A percentile compares a stretch with the other conserved stretches of the same genome.
Conservation (phyloP, 176 grass and related monocot species). For the Zoysia pacifica region DNA sequence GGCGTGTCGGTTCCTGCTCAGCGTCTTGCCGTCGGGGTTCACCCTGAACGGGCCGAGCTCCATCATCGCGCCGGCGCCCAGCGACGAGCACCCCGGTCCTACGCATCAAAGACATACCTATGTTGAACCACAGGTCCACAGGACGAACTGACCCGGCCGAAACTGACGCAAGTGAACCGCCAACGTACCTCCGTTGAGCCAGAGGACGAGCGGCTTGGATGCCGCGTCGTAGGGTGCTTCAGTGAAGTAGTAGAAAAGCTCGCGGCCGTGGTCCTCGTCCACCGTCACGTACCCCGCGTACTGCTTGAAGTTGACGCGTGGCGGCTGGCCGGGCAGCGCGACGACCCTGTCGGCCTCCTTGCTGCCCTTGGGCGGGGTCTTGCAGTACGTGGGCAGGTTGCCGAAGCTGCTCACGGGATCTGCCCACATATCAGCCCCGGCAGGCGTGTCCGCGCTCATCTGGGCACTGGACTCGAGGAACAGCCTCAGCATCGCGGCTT, state of each 20-base stretch:
- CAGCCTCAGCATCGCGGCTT: conserved; percentile 24
- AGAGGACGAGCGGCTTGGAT: conserved; percentile 56
- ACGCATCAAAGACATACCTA: neutral
- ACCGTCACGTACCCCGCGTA: conserved; percentile 65
- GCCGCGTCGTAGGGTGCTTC: conserved; percentile 46
- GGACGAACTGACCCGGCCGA: no score
- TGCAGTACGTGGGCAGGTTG: conserved; percentile 1
- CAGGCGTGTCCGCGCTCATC: neutral
- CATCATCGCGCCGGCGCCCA: conserved; percentile 45
- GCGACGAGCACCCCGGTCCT: conserved; percentile 61
- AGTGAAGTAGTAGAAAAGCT: conserved; percentile 71
- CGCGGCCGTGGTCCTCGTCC: conserved; percentile 45
- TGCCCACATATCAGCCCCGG: neutral
- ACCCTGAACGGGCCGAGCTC: conserved; percentile 69
- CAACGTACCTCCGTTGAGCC: conserved; percentile 54
- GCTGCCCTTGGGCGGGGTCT: conserved; percentile 20
- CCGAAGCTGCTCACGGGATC: neutral
- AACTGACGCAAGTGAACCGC: no score
- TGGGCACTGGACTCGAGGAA: conserved; percentile 20
- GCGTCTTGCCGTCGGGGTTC: conserved; percentile 56
- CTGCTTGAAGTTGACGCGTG: conserved; percentile 54
- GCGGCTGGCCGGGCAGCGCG: conserved; percentile 61
- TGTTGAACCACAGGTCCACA: no score
- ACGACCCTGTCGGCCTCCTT: conserved; percentile 56
- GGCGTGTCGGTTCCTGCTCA: conserved; percentile 42